These are phyloP conservation scores for Yamadazyma sp. DNA, from an alignment of 1,139 yeast species.

Conservation along the genomic window DNA sequence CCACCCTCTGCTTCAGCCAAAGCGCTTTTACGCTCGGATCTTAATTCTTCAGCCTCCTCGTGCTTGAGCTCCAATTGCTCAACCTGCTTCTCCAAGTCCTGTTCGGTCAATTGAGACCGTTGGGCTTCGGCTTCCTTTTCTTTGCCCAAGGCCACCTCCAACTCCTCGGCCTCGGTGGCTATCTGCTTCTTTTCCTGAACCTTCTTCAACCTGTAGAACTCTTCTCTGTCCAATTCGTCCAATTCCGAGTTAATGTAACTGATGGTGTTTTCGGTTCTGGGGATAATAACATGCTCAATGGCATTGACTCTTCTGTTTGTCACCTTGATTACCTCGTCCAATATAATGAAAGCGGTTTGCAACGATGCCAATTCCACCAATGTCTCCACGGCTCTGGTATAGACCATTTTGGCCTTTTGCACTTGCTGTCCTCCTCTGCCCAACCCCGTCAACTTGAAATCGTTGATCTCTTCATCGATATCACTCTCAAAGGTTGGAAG, in stretches of 20 bases:
- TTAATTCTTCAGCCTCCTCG: conserved; percentile 15
- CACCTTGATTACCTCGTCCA: conserved; percentile 96
- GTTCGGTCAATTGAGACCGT: conserved; percentile 14
- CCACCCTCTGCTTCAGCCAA: background rate
- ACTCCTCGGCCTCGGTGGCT: conserved; percentile 65
- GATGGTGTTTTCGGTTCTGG: conserved; percentile 95
- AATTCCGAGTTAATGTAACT: conserved; percentile 89
- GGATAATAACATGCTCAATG: conserved; percentile 96
- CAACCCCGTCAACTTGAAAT: conserved; percentile 92
- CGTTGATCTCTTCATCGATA: conserved; percentile 82
- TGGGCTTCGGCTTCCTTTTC: conserved; percentile 22
- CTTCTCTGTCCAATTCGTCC: conserved; percentile 97
- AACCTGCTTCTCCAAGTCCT: conserved; percentile 21
- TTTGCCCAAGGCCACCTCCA: conserved; percentile 25
- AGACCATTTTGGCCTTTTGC: conserved; percentile 88
- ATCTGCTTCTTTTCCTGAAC: conserved; percentile 95
- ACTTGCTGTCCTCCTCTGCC: conserved; percentile 99
- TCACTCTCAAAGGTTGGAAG: conserved; percentile 89
- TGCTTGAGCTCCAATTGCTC: conserved; percentile 23
- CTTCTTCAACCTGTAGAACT: conserved; percentile 91
- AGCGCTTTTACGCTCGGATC: background rate
- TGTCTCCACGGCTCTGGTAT: conserved; percentile 93
- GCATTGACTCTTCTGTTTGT: conserved; percentile 98
- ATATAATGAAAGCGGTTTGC: conserved; percentile 91
- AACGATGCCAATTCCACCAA: conserved; percentile 92